Evolutionary conservation across 2,329 filamentous ascomycete genomes (phyloP).

Genomic region (Coniella lustricola): DNA sequence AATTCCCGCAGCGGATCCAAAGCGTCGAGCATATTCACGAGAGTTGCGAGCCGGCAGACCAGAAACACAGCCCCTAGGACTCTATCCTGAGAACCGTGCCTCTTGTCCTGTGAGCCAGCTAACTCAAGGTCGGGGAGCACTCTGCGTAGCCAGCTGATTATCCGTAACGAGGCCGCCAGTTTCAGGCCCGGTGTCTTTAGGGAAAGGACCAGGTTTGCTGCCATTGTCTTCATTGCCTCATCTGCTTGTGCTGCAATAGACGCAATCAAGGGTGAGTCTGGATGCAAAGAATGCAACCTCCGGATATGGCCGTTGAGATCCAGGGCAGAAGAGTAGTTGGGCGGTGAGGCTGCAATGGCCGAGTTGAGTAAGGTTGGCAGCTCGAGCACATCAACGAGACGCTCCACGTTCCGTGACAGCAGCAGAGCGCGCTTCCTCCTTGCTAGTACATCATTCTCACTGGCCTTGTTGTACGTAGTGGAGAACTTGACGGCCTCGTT

Average conservation of each 20-base stretch:
- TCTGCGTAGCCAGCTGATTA: conserved; percentile 82
- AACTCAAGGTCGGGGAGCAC: conserved; percentile 72
- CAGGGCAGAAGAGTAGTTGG: conserved; percentile 81
- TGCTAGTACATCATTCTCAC: conserved; percentile 62
- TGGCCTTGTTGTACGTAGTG: conserved; percentile 69
- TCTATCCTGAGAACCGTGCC: conserved; percentile 46
- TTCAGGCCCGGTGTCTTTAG: conserved; percentile 75
- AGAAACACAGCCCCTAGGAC: conserved; percentile 78
- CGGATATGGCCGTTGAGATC: conserved; percentile 93
- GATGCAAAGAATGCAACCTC: conserved; percentile 74
- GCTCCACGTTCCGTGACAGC: conserved; percentile 78
- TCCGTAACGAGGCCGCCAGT: conserved; percentile 82
- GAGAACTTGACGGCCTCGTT: conserved; percentile 73
- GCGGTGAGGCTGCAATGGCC: conserved; percentile 57
- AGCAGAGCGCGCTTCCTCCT: conserved; percentile 73
- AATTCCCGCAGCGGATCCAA: conserved; percentile 79
- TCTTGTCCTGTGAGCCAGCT: conserved; percentile 21
- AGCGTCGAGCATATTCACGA: conserved; percentile 73
- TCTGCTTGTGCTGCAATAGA: conserved; percentile 74
- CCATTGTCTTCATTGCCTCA: conserved; percentile 81
- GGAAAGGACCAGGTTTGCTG: conserved; percentile 70
- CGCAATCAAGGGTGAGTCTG: conserved; percentile 65
- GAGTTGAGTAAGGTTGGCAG: conserved; percentile 79
- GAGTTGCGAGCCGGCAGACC: conserved; percentile 73
- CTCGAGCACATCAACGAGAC: conserved; percentile 84